These are phyloP conservation scores for Trichoderma sp. DNA, from an alignment of 2,329 filamentous ascomycete species.

Conservation along the genomic window DNA sequence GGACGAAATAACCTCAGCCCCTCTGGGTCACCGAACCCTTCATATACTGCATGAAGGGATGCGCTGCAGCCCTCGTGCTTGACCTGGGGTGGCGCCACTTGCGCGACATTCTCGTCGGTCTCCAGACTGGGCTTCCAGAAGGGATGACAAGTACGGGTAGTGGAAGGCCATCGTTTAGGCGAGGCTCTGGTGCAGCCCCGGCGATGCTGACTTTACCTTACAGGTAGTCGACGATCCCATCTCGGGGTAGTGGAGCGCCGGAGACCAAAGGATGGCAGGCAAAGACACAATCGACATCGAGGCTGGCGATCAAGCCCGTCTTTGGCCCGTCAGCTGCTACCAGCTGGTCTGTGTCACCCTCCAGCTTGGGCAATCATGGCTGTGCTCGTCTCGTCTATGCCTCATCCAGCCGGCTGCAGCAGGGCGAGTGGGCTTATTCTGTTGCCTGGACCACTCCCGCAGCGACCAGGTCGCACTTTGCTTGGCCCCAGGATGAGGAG, in stretches of 20 bases:
- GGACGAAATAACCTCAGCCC: neutral
- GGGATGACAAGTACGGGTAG: neutral
- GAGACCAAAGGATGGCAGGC: too few species aligned
- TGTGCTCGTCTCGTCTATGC: slow-evolving; percentile 5
- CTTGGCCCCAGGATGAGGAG: neutral
- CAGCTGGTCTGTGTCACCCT: neutral
- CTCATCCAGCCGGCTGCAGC: neutral
- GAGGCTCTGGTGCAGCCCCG: neutral
- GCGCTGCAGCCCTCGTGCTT: neutral
- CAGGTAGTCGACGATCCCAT: too few species aligned
- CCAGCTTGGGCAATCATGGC: slow-evolving; percentile 5
- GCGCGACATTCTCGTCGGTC: neutral
- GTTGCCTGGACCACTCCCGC: neutral
- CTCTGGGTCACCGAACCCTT: neutral
- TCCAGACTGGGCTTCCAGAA: neutral
- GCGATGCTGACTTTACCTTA: too few species aligned
- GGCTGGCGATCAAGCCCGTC: neutral
- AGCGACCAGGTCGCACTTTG: neutral
- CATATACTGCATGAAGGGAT: neutral
- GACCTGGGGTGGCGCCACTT: neutral
- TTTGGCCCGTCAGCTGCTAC: neutral
- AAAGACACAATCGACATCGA: neutral
- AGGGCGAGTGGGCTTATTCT: slow-evolving; percentile 6
- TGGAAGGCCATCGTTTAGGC: neutral
- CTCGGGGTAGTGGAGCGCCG: too few species aligned